Evolutionary conservation across 495 filamentous ascomycete species (phyloP), one percentile per base, ranked within the genome.

Genomic region (Podospora fimiseda): DNA sequence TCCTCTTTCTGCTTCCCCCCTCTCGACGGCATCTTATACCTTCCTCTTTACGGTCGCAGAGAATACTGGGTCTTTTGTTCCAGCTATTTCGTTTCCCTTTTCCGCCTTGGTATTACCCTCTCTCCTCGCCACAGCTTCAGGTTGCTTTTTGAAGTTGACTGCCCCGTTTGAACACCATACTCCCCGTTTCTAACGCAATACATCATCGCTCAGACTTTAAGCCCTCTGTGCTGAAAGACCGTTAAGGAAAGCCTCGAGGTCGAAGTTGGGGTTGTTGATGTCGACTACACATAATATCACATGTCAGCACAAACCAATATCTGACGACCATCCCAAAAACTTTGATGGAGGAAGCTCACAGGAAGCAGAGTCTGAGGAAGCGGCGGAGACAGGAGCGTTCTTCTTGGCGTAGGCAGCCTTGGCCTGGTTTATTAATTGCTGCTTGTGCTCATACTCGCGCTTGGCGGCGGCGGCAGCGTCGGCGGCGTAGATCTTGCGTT

Each of bases 211-310:
- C 27, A 33, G 27, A 6, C 11, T 11, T 33, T 33, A 33, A 33
- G 27, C 27, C 27, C 11, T 33, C 27, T 33, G 27, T 11, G 27
- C 27, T 33, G 6, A 33, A 5, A 90, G 77, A 58, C 79, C 71
- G 55, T 83, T 82, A 64, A 96, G 64, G 71, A 81, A 91, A 43
- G 84, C 82, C 74, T 96, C 91, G 48, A 96, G 76, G 68, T 98
- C 89, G 76, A 96, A 97, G 58, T 85, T 84, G 58, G 88, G 80
- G 67, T 91, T 85, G 71, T 97, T 87, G 67, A 85, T 83, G 71
- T 92, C 83, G 54, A 91, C 89, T 95, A 68, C 23, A 55, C 58
- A 11, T 16, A 42, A 38, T n/a, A n/a, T n/a, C n/a, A n/a, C n/a
- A 33, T 33, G 27, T 33, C 5, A 33, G 11, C 5, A 33, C 5